phyloP scores from a whole-genome alignment of 2,329 filamentous ascomycete genomes.

The Alternaria viburni region DNA sequence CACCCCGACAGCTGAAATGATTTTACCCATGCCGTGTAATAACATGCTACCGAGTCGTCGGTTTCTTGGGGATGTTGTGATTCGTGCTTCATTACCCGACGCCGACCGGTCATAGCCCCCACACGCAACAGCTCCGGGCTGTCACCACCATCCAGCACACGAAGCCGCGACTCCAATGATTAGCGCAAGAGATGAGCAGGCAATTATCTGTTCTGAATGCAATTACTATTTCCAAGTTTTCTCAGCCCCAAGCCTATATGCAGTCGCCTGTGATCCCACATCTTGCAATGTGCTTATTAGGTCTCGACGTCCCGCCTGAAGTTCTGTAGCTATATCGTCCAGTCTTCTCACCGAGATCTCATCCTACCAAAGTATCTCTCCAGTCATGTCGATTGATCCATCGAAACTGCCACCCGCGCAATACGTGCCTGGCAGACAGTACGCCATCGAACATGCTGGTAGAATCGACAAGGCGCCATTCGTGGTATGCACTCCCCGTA shows the following conservation, averaged over 20 bases:
- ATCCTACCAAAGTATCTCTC: neutral
- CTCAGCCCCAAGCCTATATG: neutral
- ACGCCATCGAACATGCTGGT: neutral
- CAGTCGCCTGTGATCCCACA: neutral
- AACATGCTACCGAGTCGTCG: neutral
- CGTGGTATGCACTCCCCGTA: neutral
- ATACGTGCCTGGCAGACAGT: slow-evolving; percentile 2
- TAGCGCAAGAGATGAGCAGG: neutral
- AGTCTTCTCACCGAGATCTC: neutral
- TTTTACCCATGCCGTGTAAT: neutral
- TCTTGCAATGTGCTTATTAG: neutral
- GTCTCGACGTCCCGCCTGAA: neutral
- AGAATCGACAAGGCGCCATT: neutral
- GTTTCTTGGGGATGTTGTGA: neutral
- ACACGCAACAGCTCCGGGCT: neutral
- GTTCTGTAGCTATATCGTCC: neutral
- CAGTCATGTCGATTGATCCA: neutral
- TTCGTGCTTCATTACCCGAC: neutral
- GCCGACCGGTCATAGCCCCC: neutral
- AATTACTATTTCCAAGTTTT: neutral
- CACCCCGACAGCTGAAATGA: neutral
- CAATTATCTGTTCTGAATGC: neutral
- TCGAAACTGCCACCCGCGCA: neutral
- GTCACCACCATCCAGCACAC: neutral
- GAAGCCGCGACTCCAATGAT: neutral